These are phyloP conservation scores for Linnemannia zychae DNA, from an alignment of 192 early-diverging fungal species.

Conservation along the genomic window DNA sequence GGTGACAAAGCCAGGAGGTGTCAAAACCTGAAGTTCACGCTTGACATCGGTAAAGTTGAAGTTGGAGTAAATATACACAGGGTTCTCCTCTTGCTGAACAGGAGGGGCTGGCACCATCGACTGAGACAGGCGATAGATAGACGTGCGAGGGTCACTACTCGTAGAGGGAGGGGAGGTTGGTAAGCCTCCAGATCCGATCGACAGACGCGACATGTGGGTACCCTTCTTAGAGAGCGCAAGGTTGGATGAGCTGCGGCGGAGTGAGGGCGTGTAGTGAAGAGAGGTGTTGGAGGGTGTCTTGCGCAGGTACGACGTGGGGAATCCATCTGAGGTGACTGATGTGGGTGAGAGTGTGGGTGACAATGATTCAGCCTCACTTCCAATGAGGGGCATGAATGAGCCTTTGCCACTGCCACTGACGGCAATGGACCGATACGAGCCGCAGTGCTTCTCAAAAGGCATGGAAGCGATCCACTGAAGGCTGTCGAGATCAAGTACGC, in stretches of 20 bases:
- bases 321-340: slow-evolving; percentile 20
- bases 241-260: slow-evolving; percentile 45
- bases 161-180: slow-evolving; percentile 27
- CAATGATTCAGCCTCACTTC: slow-evolving; percentile 32
- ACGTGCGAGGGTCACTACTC: slow-evolving; percentile 19
- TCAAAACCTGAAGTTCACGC: slow-evolving; percentile 75
- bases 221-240: slow-evolving; percentile 26
- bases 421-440: slow-evolving; percentile 80
- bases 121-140: slow-evolving; percentile 45
- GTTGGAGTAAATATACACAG: slow-evolving; percentile 80
- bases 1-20: slow-evolving; percentile 66
- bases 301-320: slow-evolving; percentile 38
- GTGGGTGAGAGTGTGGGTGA: slow-evolving; percentile 23
- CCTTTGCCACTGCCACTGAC: slow-evolving; percentile 62
- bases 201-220: slow-evolving; percentile 33
- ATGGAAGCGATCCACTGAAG: slow-evolving; percentile 71
- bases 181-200: slow-evolving; percentile 20
- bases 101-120: slow-evolving; percentile 7
- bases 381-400: slow-evolving; percentile 35
- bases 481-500: slow-evolving; percentile 72
- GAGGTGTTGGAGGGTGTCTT: slow-evolving; percentile 48
- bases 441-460: slow-evolving; percentile 75
- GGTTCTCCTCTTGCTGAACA: slow-evolving; percentile 46
- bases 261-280: slow-evolving; percentile 46
- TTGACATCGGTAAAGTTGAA: slow-evolving; percentile 81